Evolutionary conservation across 768 basidiomycete species (phyloP).

Genomic region (Collybia sp.): DNA sequence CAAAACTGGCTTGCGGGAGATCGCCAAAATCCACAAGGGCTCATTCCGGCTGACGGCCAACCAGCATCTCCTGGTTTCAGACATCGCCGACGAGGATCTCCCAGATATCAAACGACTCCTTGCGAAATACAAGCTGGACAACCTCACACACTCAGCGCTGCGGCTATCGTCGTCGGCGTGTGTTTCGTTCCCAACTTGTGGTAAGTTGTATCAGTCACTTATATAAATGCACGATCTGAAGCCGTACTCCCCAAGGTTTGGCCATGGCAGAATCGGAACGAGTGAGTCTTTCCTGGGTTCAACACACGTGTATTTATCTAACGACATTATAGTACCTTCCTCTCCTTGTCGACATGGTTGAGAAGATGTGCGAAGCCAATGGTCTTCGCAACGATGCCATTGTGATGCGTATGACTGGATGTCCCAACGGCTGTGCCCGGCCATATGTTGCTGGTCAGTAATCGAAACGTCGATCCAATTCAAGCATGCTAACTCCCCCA

Average conservation of each 20-base stretch:
- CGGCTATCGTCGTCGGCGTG: conserved; percentile 91
- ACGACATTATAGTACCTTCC: conserved; percentile 69
- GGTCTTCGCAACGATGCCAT: conserved; percentile 93
- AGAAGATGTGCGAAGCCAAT: conserved; percentile 90
- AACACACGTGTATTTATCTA: not conserved
- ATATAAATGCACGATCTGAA: too few species aligned
- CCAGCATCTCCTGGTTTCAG: conserved; percentile 88
- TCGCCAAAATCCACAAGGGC: conserved; percentile 93
- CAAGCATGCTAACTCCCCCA: conserved; percentile 2
- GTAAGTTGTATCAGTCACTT: conserved; percentile 28
- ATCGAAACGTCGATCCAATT: not conserved
- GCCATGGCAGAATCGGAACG: conserved; percentile 52
- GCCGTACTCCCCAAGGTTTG: conserved; percentile 19
- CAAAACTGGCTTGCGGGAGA: conserved; percentile 90
- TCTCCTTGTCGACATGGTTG: conserved; percentile 88
- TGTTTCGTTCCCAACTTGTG: conserved; percentile 96
- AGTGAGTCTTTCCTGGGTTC: conserved; percentile 23
- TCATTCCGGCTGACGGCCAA: conserved; percentile 91
- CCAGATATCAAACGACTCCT: conserved; percentile 75
- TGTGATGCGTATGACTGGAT: conserved; percentile 99
- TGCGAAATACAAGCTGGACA: conserved; percentile 85
- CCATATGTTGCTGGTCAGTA: conserved; percentile 83
- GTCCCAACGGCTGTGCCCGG: conserved; percentile 89
- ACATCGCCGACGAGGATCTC: conserved; percentile 71
- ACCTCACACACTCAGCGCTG: conserved; percentile 71